Evolutionary conservation across 2,329 filamentous ascomycete genomes (phyloP).

Genomic region (Epichloe hybrida): DNA sequence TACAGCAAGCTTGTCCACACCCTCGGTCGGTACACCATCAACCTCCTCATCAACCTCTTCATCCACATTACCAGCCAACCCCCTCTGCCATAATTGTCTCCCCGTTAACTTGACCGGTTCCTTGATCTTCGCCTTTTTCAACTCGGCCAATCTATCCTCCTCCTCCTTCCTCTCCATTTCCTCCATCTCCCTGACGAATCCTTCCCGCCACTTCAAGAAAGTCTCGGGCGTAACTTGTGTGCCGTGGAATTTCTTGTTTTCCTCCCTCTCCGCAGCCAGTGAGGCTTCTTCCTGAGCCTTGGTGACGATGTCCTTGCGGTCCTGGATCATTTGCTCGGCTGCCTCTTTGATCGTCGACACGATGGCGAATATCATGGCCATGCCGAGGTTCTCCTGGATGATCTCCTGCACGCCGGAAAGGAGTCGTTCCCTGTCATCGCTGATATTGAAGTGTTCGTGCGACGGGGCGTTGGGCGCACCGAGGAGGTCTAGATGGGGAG

Average conservation of each 20-base stretch:
- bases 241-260: constrained; percentile 94
- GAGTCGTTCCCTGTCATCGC: constrained; percentile 64
- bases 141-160: constrained; percentile 69
- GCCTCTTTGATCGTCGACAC: constrained; percentile 78
- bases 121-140: constrained; percentile 65
- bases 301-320: constrained; percentile 53
- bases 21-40: constrained; percentile 42
- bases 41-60: constrained; percentile 56
- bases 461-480: constrained; percentile 54
- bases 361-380: constrained; percentile 94
- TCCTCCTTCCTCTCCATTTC: constrained; percentile 54
- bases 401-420: constrained; percentile 58
- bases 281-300: constrained; percentile 42
- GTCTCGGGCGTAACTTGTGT: constrained; percentile 76
- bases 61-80: constrained; percentile 56
- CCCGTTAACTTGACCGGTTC: constrained; percentile 61
- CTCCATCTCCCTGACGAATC: constrained; percentile 68
- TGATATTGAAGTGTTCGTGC: constrained; percentile 64
- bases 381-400: constrained; percentile 85
- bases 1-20: constrained; percentile 60
- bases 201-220: constrained; percentile 71
- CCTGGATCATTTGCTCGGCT: constrained; percentile 71
- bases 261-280: constrained; percentile 62
- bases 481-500: constrained; percentile 69
- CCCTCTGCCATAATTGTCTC: constrained; percentile 65